Evolutionary conservation across 805 yeast species (phyloP).

Genomic region (Cyberlindnera euphorbiiphila): DNA sequence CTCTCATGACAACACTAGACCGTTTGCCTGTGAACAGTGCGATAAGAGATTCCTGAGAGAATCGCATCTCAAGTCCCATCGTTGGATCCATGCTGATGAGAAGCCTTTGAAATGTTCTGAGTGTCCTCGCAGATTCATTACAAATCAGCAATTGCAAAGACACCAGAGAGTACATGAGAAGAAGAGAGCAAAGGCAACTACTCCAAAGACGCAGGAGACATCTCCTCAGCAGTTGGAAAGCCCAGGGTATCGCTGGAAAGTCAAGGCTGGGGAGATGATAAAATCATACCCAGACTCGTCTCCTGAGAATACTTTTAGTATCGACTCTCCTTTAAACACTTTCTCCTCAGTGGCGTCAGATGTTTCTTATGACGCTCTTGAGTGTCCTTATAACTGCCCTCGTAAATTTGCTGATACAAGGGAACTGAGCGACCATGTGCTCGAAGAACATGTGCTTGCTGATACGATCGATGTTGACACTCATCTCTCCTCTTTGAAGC

Average conservation of each 20-base stretch:
- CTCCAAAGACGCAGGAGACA: too few relatives aligned
- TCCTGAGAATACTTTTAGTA: not conserved
- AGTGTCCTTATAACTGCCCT: conserved; percentile 4
- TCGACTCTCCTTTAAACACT: not conserved
- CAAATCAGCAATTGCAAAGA: conserved; percentile 53
- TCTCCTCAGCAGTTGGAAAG: too few relatives aligned
- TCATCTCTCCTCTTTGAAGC: not conserved
- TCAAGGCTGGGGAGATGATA: not conserved
- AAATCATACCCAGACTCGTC: not conserved
- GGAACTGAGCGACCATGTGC: conserved; percentile 2
- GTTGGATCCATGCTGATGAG: conserved; percentile 56
- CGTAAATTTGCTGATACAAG: not conserved
- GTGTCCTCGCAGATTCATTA: conserved; percentile 58
- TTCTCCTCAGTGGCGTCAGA: not conserved
- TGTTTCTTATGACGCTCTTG: not conserved
- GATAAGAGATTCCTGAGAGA: conserved; percentile 60
- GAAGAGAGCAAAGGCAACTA: conserved; percentile 1
- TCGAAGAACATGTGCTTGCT: conserved; percentile 1
- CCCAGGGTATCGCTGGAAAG: not conserved
- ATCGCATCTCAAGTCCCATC: conserved; percentile 77
- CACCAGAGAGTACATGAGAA: conserved; percentile 52
- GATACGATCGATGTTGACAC: conserved; percentile 1
- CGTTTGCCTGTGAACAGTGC: conserved; percentile 62
- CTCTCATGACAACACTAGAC: conserved; percentile 73
- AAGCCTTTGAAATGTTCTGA: conserved; percentile 54